Base-by-base conservation (phyloP, 2,329 filamentous ascomycete genomes). In the Stagonosporopsis chrysanthemi region DNA sequence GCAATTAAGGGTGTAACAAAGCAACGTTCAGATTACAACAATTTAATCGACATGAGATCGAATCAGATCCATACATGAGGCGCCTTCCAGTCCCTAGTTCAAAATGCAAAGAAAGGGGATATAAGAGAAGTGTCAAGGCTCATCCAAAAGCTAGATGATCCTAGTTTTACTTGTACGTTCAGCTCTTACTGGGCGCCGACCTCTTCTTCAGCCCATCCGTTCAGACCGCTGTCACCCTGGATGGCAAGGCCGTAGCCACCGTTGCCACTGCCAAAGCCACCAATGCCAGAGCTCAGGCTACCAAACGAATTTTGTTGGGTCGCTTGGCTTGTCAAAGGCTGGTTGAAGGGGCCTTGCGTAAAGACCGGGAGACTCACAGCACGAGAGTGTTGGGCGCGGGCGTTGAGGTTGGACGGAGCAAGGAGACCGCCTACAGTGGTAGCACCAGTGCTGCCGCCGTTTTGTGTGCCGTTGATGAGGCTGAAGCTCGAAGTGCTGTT, bases 331-430 rank as follows among this genome's bases (percentile, higher is more conserved):
- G 74, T 76, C 39, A 73, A 65, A 2, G 75, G 70, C 63, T 78
- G 75, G 11, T 79, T 80, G 66, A 85, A 84, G 12, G 82, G 79
- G 41, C 85, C 84, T 62, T 88, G 84, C 2, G 84, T 85, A 73
- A 88, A 88, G 6, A 85, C 86, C 1, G 95, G 95, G 70, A 99
- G 81, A 74, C 92, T 97, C 58, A 97, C 92, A 31, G 95, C 92
- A 35, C 95, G 89, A 71, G 87, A 94, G 72, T 90, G 87, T 62
- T 84, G 83, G 40, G 83, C 82, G 55, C 84, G 82, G 41, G 81
- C 81, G 52, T 79, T 84, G 51, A 86, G 73, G 63, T 86, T 88
- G 48, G 86, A 86, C 2, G 91, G 90, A 2, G 90, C 89, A 47
- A 95, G 83, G 35, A 96, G 84, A 7, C 90, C 90, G 40, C 90